A percentile compares a stretch with the other conserved stretches of the same genome.
phyloP scores from a whole-genome alignment of 2,329 filamentous ascomycete species.

The Diaporthe eres region DNA sequence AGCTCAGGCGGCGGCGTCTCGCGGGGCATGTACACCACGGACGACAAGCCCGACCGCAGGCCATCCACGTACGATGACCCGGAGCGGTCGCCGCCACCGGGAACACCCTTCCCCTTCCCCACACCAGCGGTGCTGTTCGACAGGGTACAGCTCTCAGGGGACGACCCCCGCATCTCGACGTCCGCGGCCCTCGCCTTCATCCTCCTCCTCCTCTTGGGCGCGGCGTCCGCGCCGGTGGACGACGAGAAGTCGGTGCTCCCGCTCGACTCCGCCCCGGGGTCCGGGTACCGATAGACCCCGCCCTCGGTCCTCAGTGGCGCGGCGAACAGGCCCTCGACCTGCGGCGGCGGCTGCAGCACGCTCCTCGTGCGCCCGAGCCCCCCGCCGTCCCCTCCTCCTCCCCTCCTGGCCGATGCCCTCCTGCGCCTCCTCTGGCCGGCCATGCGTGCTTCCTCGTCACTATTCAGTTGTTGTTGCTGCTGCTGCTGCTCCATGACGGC shows the following conservation, averaged over 20 bases:
- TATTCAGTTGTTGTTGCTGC: constrained; percentile 28
- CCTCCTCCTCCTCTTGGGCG: neutral
- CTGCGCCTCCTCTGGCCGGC: constrained; percentile 35
- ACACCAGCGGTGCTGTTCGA: constrained; percentile 67
- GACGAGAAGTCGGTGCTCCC: constrained; percentile 62
- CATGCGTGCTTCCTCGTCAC: neutral
- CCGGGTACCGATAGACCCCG: constrained; percentile 78
- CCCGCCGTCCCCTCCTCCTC: constrained; percentile 46
- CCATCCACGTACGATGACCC: constrained; percentile 30
- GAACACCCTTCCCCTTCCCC: neutral
- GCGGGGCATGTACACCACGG: constrained; percentile 75
- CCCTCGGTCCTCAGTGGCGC: constrained; percentile 76
- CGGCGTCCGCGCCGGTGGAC: constrained; percentile 36
- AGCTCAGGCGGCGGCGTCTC: constrained; percentile 67
- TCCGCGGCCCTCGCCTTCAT: constrained; percentile 55
- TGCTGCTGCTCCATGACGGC: constrained; percentile 64
- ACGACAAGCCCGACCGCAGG: neutral
- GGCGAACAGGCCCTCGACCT: constrained; percentile 84
- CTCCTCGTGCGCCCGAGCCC: constrained; percentile 64
- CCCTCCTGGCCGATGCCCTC: constrained; percentile 42
- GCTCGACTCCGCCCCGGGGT: constrained; percentile 67
- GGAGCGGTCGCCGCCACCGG: neutral
- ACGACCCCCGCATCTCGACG: constrained; percentile 54
- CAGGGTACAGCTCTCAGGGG: constrained; percentile 73
- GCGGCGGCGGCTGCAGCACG: constrained; percentile 79